These are phyloP conservation scores for Strobilomyces dryophilus DNA, from an alignment of 768 basidiomycete genomes.

Conservation along the genomic window DNA sequence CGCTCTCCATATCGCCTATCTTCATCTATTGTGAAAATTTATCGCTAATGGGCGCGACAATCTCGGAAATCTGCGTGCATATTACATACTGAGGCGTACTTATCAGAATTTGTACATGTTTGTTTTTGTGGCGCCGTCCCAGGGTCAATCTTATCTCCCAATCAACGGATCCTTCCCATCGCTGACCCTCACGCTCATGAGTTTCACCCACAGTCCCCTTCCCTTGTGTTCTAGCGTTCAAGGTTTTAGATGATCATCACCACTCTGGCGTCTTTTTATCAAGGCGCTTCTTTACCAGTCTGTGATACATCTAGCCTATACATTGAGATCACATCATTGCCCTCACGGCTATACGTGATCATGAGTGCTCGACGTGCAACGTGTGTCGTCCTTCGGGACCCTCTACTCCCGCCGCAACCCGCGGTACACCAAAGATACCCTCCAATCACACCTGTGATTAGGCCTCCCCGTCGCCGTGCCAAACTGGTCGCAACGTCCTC, in stretches of 20 bases:
- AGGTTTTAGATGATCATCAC: slow-evolving; percentile 8
- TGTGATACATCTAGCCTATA: slow-evolving; percentile 2
- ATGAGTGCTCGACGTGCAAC: slow-evolving; percentile 16
- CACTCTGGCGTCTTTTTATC: background rate
- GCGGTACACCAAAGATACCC: slow-evolving; percentile 9
- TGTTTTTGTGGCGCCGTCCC: slow-evolving; percentile 24
- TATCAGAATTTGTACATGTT: slow-evolving; percentile 18
- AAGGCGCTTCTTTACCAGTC: slow-evolving; percentile 4
- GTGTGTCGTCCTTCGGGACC: slow-evolving; percentile 17
- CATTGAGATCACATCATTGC: slow-evolving; percentile 12
- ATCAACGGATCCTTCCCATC: slow-evolving; percentile 10
- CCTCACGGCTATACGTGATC: slow-evolving; percentile 22
- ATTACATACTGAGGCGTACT: slow-evolving; percentile 25
- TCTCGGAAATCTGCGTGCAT: slow-evolving; percentile 26
- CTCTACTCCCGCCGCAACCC: slow-evolving; percentile 19
- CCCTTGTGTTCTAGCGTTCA: slow-evolving; percentile 4
- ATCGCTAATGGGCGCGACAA: slow-evolving; percentile 24
- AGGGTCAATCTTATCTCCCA: slow-evolving; percentile 32
- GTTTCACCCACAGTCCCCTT: background rate
- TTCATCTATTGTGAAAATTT: slow-evolving; percentile 24
- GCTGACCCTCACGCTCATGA: background rate
- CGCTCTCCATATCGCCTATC: slow-evolving; percentile 7
- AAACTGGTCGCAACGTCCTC: slow-evolving; percentile 10
- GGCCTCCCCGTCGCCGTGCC: slow-evolving; percentile 4
- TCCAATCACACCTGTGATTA: slow-evolving; percentile 4